Percentiles rank a stretch among this genome's conserved stretches.
phyloP scores from a whole-genome alignment of 352 stramenopile species.

The Phytophthora megakarya region DNA sequence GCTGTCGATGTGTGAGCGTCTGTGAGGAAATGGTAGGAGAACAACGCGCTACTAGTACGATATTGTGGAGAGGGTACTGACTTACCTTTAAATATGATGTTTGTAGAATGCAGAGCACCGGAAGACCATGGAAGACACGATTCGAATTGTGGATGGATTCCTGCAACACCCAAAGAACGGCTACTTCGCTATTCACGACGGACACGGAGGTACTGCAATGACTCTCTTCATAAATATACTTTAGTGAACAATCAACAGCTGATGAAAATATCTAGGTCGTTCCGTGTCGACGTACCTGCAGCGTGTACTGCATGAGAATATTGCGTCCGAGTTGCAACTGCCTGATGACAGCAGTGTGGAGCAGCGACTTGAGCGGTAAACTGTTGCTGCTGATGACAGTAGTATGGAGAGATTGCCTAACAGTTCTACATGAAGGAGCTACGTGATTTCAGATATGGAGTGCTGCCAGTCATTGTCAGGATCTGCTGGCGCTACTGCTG shows the following conservation, averaged over 20 bases:
- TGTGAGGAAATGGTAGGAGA: conserved; percentile 75
- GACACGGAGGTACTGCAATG: conserved; percentile 60
- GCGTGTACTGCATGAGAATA: conserved; percentile 63
- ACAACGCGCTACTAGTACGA: too few relatives aligned
- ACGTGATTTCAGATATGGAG: conserved; percentile 79
- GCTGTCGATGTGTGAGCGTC: conserved; percentile 71
- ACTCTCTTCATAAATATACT: too few relatives aligned
- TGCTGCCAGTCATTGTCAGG: conserved; percentile 59
- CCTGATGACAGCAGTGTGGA: conserved; percentile 48
- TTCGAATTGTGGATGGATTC: conserved; percentile 77
- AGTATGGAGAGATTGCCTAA: not conserved
- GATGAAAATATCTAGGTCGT: conserved; percentile 43
- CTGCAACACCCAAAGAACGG: conserved; percentile 54
- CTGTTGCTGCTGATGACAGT: not conserved
- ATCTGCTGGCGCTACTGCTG: conserved; percentile 63
- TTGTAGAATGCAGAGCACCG: conserved; percentile 69
- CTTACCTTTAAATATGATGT: not conserved
- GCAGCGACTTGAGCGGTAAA: conserved; percentile 64
- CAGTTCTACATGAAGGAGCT: conserved; percentile 47
- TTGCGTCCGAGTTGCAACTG: conserved; percentile 54
- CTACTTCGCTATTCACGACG: conserved; percentile 84
- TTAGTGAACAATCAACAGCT: not conserved
- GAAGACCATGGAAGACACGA: conserved; percentile 86
- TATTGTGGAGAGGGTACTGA: not conserved
- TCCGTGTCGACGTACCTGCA: conserved; percentile 77